Evolutionary conservation across 176 grass and related monocot genomes (phyloP), one percentile per base, ranked within the genome.

Genomic region (Rhynchospora breviuscula): DNA sequence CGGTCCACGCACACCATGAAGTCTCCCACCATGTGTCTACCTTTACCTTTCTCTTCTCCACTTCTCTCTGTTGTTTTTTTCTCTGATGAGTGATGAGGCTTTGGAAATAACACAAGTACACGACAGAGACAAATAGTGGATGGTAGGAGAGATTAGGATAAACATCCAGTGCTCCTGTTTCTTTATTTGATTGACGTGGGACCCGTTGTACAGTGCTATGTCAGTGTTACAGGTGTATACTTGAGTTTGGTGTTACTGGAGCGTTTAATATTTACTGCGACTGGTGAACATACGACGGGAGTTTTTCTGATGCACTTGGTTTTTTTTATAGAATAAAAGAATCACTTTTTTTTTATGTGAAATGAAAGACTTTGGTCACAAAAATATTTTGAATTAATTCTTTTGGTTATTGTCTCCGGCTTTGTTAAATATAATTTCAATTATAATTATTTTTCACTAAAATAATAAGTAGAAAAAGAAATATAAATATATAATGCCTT

Each of bases 1-100:
- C 65, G 67, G 62, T 90, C 88, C 26, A 90, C 85, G 35, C 81
- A 87, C 40, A 90, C 81, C 79, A 87, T 87, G 73, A 90, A 87
- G 66, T 90, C 88, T 15, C 85, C 81, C 62, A 87, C 81, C 85
- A 84, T 87, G 1, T 80, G 15, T 72, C 51, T 51, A 8, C 35
- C 35, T 40, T 31, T 67, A 29, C 7, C 65, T 82, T 61, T 72
- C 75, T 57, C 72, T 63, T 76, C 49, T 58, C 59, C 12, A 10
- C 8, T 61, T 25, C 33, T 67, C 72, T 60, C 48, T 80, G 44
- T 85, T 22, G 26, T 47, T 65, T 66, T 81, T 17, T 80, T 80
- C 12, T 67, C 18, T 65, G 33, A 17, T 64, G 49, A 65, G 60
- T 65, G 33, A 17, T 81, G 49, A 65, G 60, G 25, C 45, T 47